Base-by-base conservation (phyloP, 2,329 filamentous ascomycete species). In the Alternaria rosae region DNA sequence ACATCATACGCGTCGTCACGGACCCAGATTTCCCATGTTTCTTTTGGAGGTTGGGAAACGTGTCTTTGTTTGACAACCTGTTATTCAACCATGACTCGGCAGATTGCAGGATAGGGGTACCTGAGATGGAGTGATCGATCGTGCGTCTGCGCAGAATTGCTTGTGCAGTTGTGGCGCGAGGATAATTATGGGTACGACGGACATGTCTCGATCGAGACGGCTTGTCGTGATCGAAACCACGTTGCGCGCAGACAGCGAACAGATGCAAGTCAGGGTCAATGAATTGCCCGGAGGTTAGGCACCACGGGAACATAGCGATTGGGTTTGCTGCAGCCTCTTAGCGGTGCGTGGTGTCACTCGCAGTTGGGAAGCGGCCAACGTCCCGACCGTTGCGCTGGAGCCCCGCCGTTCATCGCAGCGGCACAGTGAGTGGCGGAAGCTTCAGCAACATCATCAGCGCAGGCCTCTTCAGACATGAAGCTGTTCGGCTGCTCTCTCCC, bases 1-100 rank as follows among this genome's bases (percentile, higher is more conserved):
- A 68, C 60, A 61, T 69, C 67, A 69, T 64, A 28, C 21, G 47
- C 62, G 35, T 56, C 65, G 64, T 68, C 61, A 68, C 61, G 56
- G 59, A 60, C 38, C 57, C 59, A 62, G 41, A 52, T 43, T 25
- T 50, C 51, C 44, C 38, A 59, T 58, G 2, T 45, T 54, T 54
- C 26, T 54, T 47, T 53, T 32, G 44, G 25, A 32, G 17, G 28
- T 50, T 38, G 35, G 21, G 17, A 20, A 50, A 57, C 21, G 30
- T 56, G 57, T 56, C n/a, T 28, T 32, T 15, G 9, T 53, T 32
- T 42, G n/a, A 35, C 21, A 53, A 23, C 30, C 47, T 51, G 47
- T 51, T 51, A 23, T 35, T 51, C 20, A 13, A 32, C 28, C 30
- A 41, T 57, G 58, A 57, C 58, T 61, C 58, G 47, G 47, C 23